Evolutionary conservation across 2,329 filamentous ascomycete species (phyloP).

Genomic region (Verticillium nubilum): DNA sequence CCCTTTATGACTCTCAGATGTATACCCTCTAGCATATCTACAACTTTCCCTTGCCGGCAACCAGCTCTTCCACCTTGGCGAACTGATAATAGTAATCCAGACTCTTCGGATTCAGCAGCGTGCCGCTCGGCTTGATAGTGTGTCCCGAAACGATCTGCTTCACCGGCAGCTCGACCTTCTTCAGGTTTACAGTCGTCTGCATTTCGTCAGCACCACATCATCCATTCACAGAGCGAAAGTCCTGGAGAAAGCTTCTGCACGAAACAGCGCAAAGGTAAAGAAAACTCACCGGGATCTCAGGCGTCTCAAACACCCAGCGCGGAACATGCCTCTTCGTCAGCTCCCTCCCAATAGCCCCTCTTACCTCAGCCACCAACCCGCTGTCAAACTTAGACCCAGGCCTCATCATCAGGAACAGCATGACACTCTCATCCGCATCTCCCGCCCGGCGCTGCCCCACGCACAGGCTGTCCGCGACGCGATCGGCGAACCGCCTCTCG

Average conservation of each 20-base stretch:
- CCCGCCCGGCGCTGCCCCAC: slow-evolving; percentile 67
- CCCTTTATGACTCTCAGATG: not conserved
- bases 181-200: slow-evolving; percentile 77
- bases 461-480: slow-evolving; percentile 68
- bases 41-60: slow-evolving; percentile 40
- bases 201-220: slow-evolving; percentile 8
- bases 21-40: slow-evolving; percentile 19
- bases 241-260: not conserved
- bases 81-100: slow-evolving; percentile 77
- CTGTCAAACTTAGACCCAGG: slow-evolving; percentile 50
- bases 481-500: slow-evolving; percentile 57
- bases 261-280: not conserved
- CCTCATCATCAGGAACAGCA: slow-evolving; percentile 51
- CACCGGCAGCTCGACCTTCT: slow-evolving; percentile 80
- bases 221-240: not conserved
- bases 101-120: slow-evolving; percentile 69
- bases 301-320: slow-evolving; percentile 71
- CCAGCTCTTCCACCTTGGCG: slow-evolving; percentile 61
- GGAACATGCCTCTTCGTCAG: slow-evolving; percentile 72
- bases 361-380: slow-evolving; percentile 52
- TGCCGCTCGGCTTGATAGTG: slow-evolving; percentile 69
- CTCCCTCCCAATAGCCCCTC: slow-evolving; percentile 58
- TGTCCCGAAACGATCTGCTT: slow-evolving; percentile 79
- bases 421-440: slow-evolving; percentile 48
- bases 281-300: slow-evolving; percentile 68